phyloP scores from a whole-genome alignment of 2,329 filamentous ascomycete species.

The Lachnellula arida region DNA sequence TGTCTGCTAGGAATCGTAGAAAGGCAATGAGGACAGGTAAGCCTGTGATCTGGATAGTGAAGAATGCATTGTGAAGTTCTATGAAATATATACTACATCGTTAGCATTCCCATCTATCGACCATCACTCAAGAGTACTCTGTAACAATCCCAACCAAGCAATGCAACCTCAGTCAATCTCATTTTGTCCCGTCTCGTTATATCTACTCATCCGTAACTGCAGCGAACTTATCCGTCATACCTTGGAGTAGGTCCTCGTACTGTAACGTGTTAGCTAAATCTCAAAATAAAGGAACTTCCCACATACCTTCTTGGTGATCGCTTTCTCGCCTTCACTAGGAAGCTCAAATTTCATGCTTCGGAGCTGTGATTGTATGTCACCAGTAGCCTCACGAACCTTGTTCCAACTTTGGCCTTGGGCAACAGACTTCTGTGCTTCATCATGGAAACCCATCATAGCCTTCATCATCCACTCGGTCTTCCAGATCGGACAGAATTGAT shows the following conservation, averaged over 20 bases:
- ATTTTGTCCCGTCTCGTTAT: background rate
- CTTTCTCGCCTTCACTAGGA: conserved; percentile 77
- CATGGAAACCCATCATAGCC: conserved; percentile 96
- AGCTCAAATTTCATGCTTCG: conserved; percentile 96
- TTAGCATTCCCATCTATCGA: conserved; percentile 15
- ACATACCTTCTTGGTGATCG: conserved; percentile 75
- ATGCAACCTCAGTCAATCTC: conserved; percentile 13
- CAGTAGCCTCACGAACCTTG: conserved; percentile 87
- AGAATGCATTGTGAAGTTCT: conserved; percentile 15
- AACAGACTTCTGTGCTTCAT: conserved; percentile 94
- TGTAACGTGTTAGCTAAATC: conserved; percentile 34
- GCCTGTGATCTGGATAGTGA: background rate
- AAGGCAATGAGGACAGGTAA: too few species aligned
- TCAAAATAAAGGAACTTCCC: conserved; percentile 1
- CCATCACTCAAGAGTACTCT: conserved; percentile 14
- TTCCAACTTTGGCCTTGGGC: conserved; percentile 85
- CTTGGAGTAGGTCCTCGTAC: conserved; percentile 89
- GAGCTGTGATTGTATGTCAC: conserved; percentile 78
- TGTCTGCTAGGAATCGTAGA: too few species aligned
- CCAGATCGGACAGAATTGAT: conserved; percentile 98
- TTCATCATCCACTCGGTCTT: conserved; percentile 99
- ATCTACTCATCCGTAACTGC: conserved; percentile 87
- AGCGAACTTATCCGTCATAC: conserved; percentile 96
- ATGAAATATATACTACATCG: conserved; percentile 27
- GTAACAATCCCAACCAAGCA: conserved; percentile 17